Conservation (phyloP, 768 basidiomycete species). For the Tricholomella constricta region DNA sequence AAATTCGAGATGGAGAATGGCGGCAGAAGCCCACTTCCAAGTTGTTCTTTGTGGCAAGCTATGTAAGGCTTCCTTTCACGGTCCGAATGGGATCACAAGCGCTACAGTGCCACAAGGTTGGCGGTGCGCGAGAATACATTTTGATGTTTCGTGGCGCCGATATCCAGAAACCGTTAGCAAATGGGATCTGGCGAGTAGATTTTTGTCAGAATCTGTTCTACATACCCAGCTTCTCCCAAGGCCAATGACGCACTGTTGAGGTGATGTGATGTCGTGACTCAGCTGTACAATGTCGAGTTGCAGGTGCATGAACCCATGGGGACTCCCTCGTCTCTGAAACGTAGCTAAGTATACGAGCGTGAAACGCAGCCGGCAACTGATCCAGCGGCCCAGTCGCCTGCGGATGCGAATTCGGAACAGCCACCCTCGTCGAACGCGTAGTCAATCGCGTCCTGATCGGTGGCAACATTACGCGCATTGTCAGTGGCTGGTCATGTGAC, state of each 20-base stretch:
- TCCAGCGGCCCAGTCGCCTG: too few relatives aligned
- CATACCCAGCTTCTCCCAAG: background rate
- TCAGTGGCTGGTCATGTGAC: constrained; percentile 8
- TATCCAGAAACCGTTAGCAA: background rate
- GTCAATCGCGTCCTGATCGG: constrained; percentile 3
- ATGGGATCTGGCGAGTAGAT: background rate
- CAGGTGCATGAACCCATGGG: too few relatives aligned
- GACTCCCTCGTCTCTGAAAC: too few relatives aligned
- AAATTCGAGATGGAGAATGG: background rate
- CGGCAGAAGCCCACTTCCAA: background rate
- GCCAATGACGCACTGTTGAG: background rate
- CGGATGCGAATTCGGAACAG: background rate
- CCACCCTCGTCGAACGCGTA: background rate
- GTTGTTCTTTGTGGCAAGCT: background rate
- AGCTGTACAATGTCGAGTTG: too few relatives aligned
- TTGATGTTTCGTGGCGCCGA: background rate
- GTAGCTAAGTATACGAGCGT: too few relatives aligned
- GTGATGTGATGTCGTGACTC: too few relatives aligned
- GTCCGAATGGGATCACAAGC: background rate
- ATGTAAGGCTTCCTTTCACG: background rate
- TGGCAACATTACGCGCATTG: background rate
- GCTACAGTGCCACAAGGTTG: background rate
- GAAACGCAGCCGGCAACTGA: too few relatives aligned
- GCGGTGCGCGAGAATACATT: background rate
- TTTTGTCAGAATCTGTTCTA: background rate